These are phyloP conservation scores for Martensiomyces pterosporus DNA, from an alignment of 192 early-diverging fungal species.

Conservation along the genomic window DNA sequence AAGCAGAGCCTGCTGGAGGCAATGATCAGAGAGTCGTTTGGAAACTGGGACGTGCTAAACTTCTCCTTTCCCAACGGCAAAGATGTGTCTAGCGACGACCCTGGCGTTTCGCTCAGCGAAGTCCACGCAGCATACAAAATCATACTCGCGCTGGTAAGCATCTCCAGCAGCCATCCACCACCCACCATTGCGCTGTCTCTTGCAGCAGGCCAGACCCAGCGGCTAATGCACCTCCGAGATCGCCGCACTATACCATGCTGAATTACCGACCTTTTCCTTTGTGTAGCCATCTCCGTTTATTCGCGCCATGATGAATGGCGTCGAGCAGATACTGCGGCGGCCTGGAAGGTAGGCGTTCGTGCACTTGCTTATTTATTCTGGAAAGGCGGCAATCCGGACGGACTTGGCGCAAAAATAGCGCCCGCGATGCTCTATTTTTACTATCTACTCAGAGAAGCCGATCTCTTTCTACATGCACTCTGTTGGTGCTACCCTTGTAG, in stretches of 20 bases:
- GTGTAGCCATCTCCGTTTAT: constrained; percentile 56
- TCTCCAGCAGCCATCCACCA: too few relatives aligned
- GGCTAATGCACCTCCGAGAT: too few relatives aligned
- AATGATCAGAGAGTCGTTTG: constrained; percentile 51
- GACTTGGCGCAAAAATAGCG: too few relatives aligned
- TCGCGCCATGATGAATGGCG: constrained; percentile 70
- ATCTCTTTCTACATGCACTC: neutral
- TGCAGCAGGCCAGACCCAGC: too few relatives aligned
- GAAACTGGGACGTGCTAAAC: constrained; percentile 59
- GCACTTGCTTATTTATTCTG: too few relatives aligned
- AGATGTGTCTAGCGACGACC: constrained; percentile 44
- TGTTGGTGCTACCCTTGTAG: constrained; percentile 14
- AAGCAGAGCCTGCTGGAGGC: constrained; percentile 46
- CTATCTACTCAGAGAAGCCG: too few relatives aligned
- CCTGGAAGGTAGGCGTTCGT: constrained; percentile 50
- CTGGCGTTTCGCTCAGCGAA: constrained; percentile 60
- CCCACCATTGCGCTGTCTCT: too few relatives aligned
- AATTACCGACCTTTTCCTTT: neutral
- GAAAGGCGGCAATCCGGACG: too few relatives aligned
- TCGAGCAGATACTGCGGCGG: constrained; percentile 65
- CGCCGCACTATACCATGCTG: too few relatives aligned
- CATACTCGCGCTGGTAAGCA: constrained; percentile 53
- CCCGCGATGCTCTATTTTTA: too few relatives aligned
- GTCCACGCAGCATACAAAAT: constrained; percentile 62
- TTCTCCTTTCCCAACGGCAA: constrained; percentile 57